Evolutionary conservation across 305 asterid genomes (phyloP), one percentile per base, ranked within the genome.

Genomic region (Plantago lanceolata): DNA sequence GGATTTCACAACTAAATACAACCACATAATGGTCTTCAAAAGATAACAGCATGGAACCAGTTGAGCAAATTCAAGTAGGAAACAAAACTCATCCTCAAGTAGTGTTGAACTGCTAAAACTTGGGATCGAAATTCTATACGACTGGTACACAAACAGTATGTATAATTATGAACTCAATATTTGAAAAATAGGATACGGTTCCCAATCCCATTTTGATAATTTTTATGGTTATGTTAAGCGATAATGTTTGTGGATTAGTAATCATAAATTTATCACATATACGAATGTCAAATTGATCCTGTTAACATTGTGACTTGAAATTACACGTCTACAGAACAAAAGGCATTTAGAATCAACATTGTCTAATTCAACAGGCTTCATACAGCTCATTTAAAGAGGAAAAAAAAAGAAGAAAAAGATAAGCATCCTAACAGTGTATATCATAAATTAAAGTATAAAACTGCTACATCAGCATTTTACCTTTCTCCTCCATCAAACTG

Each of bases 401-500:
- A n/a, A n/a, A n/a, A n/a, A n/a, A n/a, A n/a, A n/a, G n/a, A n/a
- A n/a, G n/a, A n/a, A n/a, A 31, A 31, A 31, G 6, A 31, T 53
- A 17, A 73, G 31, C 49, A 33, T 59, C 52, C 28, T 48, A 20
- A 45, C 61, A 11, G 49, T 44, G 12, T 61, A 68, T 54, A 57
- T 33, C 13, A 29, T 47, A 57, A 61, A 35, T 51, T 51, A 48
- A 19, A 54, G 21, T 33, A 2, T 68, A 40, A 58, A 53, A 21
- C 8, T 51, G 11, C 16, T 26, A 24, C 19, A 31, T 31, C 37
- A 31, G 37, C 63, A 63, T 62, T 56, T 83, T 79, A 93, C 99
- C 95, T 84, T 86, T 93, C 78, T 83, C 92, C 74, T 75, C 84
- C 67, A 84, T 72, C 59, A 81, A 70, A 58, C 70, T 47, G 68